phyloP scores from a whole-genome alignment of 768 basidiomycete genomes.

The Cystofilobasidium capitatum region DNA sequence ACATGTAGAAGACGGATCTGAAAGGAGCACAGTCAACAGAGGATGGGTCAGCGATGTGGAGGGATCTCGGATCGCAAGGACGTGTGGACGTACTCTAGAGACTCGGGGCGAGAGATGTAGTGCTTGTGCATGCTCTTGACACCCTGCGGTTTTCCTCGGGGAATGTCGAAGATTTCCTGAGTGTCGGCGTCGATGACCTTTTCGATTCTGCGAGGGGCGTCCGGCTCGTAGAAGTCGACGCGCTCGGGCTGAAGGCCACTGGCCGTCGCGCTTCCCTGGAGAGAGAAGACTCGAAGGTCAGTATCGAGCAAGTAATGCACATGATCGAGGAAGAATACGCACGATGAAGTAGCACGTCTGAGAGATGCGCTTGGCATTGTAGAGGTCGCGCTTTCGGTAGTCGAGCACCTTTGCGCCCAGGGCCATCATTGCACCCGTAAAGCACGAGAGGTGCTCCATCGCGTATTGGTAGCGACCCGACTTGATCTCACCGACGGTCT shows the following conservation, averaged over 20 bases:
- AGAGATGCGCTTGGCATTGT: constrained; percentile 8
- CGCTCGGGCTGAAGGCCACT: constrained; percentile 23
- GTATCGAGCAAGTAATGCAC: not conserved
- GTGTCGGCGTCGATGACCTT: constrained; percentile 12
- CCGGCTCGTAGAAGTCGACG: constrained; percentile 9
- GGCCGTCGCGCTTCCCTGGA: not conserved
- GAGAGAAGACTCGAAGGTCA: not conserved
- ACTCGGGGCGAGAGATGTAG: constrained; percentile 17
- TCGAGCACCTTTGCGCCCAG: constrained; percentile 6
- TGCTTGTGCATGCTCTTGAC: constrained; percentile 25
- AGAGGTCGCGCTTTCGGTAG: constrained; percentile 16
- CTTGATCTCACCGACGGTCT: constrained; percentile 22
- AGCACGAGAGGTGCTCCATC: constrained; percentile 21
- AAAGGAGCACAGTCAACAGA: not conserved
- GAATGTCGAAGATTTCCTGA: constrained; percentile 4
- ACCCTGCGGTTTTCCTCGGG: constrained; percentile 8
- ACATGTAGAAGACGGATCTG: constrained; percentile 25
- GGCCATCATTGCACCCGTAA: constrained; percentile 11
- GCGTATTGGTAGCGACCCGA: constrained; percentile 12
- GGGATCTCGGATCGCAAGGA: not conserved
- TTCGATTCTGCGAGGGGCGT: not conserved
- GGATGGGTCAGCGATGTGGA: not conserved
- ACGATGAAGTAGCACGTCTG: constrained; percentile 25
- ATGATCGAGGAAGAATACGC: not conserved
- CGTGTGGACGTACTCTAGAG: constrained; percentile 2